Conservation (phyloP, 1,284 basidiomycete species). For the Apiotrichum sp. region DNA sequence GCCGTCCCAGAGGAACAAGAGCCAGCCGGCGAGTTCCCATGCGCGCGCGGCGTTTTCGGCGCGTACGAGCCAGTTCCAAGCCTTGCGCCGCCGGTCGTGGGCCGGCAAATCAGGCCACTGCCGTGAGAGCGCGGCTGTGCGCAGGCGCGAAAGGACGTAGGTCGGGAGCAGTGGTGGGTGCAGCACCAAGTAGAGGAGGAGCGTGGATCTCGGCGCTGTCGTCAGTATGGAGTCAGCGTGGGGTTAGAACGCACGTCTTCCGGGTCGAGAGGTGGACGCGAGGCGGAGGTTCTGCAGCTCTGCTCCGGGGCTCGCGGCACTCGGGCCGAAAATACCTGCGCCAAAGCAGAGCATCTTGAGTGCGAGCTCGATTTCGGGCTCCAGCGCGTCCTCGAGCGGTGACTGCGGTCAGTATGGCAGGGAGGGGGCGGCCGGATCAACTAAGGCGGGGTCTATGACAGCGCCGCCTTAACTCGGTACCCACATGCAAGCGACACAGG, state of each 20-base stretch:
- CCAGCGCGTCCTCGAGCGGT: constrained; percentile 55
- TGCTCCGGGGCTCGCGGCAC: constrained; percentile 73
- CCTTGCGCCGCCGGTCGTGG: constrained; percentile 63
- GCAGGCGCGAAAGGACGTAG: constrained; percentile 69
- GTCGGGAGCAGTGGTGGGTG: constrained; percentile 63
- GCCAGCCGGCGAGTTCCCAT: constrained; percentile 66
- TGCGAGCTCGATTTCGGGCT: constrained; percentile 73
- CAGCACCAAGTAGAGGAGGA: constrained; percentile 64
- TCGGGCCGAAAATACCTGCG: constrained; percentile 77
- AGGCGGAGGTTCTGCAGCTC: constrained; percentile 74
- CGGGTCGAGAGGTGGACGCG: constrained; percentile 5
- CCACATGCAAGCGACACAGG: constrained; percentile 63
- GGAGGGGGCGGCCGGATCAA: not conserved
- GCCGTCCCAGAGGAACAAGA: constrained; percentile 79
- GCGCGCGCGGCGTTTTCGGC: constrained; percentile 61
- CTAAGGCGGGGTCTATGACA: not conserved
- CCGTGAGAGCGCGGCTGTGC: constrained; percentile 66
- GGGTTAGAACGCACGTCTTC: constrained; percentile 4
- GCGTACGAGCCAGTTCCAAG: constrained; percentile 66
- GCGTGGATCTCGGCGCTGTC: constrained; percentile 48
- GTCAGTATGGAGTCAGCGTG: constrained; percentile 50
- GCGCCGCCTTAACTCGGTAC: constrained; percentile 20
- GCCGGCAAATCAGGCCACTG: constrained; percentile 87
- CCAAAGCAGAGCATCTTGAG: constrained; percentile 76
- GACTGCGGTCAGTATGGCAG: constrained; percentile 49